Base-by-base conservation (phyloP, 768 basidiomycete genomes). In the Suillus placidus region DNA sequence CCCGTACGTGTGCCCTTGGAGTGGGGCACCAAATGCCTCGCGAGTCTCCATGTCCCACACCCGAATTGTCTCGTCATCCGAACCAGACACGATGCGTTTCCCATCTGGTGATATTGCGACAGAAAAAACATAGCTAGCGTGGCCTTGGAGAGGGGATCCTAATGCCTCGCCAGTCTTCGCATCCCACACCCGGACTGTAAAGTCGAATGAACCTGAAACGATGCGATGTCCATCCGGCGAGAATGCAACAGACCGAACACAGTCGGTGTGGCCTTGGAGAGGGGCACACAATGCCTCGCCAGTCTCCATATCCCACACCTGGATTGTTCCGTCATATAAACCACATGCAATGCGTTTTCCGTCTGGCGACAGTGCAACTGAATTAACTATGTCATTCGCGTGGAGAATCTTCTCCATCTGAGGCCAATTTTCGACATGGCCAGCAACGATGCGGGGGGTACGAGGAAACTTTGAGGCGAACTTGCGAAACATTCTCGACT, bases 221-320 rank as follows among this genome's bases (percentile, higher is more conserved):
- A 78, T 67, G 49, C 63, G 65, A 43, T 18, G 64, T 6, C 77
- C 76, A 20, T 78, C 76, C 0, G 61, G 34, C 2, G 74, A 74
- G 57, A 78, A 75, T 1, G 70, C 67, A 10, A 77, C 30, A 45
- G 76, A 69, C 13, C 0, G 7, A 14, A 51, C 3, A 3, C 13
- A 7, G 2, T 0, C 6, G n/a, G 37, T 43, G 10, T 57, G 62
- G n/a, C 62, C 62, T 30, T 38, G 30, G 6, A 63, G 30, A 8
- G 49, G 32, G n/a, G 30, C 32, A 30, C 3, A 13, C 34, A 47
- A 61, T 49, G 18, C 32, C 23, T 64, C 16, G 18, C 38, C 60
- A 23, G 47, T 52, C 12, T 62, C 32, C n/a, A 42, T 47, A 34
- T 62, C 60, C 60, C 60, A 62, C 18, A 45, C n/a, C 38, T 65